phyloP scores from a whole-genome alignment of 2,329 filamentous ascomycete genomes.

The Fusarium nanum region DNA sequence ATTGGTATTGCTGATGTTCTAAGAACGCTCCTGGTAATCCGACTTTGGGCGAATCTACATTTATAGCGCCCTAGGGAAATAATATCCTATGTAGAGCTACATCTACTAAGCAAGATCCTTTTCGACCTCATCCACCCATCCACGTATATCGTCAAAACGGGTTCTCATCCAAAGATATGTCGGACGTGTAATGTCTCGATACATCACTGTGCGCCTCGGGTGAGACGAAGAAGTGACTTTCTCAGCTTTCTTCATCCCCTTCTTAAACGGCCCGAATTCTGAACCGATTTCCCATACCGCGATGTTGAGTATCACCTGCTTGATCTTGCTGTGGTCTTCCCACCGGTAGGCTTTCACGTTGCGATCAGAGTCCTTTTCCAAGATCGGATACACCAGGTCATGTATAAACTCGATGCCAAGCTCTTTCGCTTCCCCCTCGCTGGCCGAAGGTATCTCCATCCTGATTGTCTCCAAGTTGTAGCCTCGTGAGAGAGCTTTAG shows the following conservation, averaged over 20 bases:
- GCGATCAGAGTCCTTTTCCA: neutral
- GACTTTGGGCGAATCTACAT: no score
- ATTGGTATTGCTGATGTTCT: no score
- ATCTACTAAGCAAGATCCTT: neutral
- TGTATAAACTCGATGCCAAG: neutral
- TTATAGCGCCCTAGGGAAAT: neutral
- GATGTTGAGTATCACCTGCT: neutral
- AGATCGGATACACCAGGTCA: neutral
- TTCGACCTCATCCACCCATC: slow-evolving; percentile 21
- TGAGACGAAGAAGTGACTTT: slow-evolving; percentile 1
- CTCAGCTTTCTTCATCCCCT: slow-evolving; percentile 12
- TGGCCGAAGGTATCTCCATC: neutral
- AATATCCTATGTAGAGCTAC: accelerated
- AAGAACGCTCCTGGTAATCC: no score
- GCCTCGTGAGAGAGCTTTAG: slow-evolving; percentile 5
- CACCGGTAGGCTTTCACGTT: neutral
- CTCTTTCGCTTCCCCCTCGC: neutral
- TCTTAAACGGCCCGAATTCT: slow-evolving; percentile 8
- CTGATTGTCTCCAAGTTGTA: slow-evolving; percentile 11
- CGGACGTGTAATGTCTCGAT: slow-evolving; percentile 4
- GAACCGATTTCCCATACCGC: slow-evolving; percentile 22
- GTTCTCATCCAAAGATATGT: neutral
- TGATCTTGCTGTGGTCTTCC: slow-evolving; percentile 33
- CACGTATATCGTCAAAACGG: neutral
- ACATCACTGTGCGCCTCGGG: slow-evolving; percentile 4